Evolutionary conservation across 2,329 filamentous ascomycete genomes (phyloP), one percentile per base, ranked within the genome.

Genomic region (Curvularia lunata): DNA sequence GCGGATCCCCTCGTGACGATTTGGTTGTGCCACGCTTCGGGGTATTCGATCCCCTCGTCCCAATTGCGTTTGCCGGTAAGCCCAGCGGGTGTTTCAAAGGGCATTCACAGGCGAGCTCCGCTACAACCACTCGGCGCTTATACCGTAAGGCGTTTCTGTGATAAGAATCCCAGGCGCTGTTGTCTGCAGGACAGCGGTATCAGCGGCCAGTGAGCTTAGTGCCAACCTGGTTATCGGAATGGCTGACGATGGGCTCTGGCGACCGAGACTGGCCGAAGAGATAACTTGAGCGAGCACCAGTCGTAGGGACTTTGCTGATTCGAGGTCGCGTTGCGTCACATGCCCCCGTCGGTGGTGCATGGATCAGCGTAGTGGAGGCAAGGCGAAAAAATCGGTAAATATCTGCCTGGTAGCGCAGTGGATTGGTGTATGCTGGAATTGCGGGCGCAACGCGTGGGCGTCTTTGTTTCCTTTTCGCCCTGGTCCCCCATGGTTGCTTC

Each of bases 211-310:
- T 59, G 52, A 42, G 56, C 57, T 52, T 67, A 66, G 61, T 60
- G 66, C 38, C 42, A 43, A 68, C 65, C 67, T 67, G 67, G 64
- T 65, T 66, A 68, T 68, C 67, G 65, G 67, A 62, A 56, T 61
- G 45, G 54, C 54, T 27, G 48, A 47, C 54, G 52, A 47, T 4
- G 51, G 54, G 49, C 38, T 47, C 37, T 58, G 51, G 54, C 50
- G 40, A 48, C 48, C 32, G 54, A 54, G 58, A 59, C 50, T 37
- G 18, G 56, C 42, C 59, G 52, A 43, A 51, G 41, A 61, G 65
- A 69, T 63, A 65, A 52, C 56, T 63, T 61, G 37, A 55, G 57
- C 56, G 34, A 64, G 48, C 25, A 51, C 48, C 56, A 68, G 51
- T 56, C 51, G 56, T 48, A 30, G 27, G 8, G 41, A 18, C 21